Evolutionary conservation across 1,284 basidiomycete species (phyloP).

Genomic region (Boletus sp.): DNA sequence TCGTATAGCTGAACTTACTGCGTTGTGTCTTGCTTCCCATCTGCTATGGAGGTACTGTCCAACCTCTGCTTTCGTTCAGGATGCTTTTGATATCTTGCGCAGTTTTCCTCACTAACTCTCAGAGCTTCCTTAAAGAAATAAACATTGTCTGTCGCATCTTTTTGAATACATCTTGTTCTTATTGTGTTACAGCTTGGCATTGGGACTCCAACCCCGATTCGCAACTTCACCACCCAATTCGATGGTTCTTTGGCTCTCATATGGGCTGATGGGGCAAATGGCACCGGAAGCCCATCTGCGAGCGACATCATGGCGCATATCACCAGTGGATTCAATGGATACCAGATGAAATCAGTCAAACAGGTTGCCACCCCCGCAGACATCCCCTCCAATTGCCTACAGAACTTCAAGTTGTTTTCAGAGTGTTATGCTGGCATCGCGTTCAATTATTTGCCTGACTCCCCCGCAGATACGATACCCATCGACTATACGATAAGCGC

Average conservation of each 20-base stretch:
- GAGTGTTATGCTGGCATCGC: slow-evolving; percentile 74
- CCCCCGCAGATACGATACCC: slow-evolving; percentile 39
- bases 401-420: slow-evolving; percentile 73
- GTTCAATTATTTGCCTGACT: slow-evolving; percentile 61
- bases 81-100: slow-evolving; percentile 4
- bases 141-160: slow-evolving; percentile 38
- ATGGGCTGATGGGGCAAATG: slow-evolving; percentile 66
- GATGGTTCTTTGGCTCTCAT: slow-evolving; percentile 57
- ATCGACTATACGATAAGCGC: slow-evolving; percentile 74
- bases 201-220: slow-evolving; percentile 58
- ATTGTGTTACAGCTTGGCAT: slow-evolving; percentile 59
- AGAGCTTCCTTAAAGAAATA: slow-evolving; percentile 56
- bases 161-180: slow-evolving; percentile 7
- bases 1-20: slow-evolving; percentile 58
- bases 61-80: neutral
- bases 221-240: slow-evolving; percentile 52
- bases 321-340: slow-evolving; percentile 50
- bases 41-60: slow-evolving; percentile 52
- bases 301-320: slow-evolving; percentile 60
- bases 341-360: slow-evolving; percentile 50
- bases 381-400: slow-evolving; percentile 63
- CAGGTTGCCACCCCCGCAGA: slow-evolving; percentile 50
- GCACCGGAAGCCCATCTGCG: slow-evolving; percentile 53
- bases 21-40: slow-evolving; percentile 72
- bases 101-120: slow-evolving; percentile 67